phyloP scores from a whole-genome alignment of 73 alveolate species.

The Tetrahymena thermophila region DNA sequence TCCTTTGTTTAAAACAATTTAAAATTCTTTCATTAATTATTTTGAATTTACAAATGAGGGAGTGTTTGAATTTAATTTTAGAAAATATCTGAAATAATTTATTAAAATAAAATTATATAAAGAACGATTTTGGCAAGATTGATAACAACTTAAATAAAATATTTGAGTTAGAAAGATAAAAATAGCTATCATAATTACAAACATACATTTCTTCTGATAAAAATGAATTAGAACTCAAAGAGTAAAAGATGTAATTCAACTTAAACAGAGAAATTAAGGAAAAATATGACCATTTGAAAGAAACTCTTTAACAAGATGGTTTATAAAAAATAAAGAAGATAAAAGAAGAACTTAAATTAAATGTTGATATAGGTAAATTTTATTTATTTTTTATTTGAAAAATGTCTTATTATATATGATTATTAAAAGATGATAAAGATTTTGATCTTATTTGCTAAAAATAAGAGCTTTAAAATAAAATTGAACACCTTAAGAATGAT shows the following conservation, averaged over 20 bases:
- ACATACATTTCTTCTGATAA: background rate
- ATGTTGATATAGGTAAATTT: background rate
- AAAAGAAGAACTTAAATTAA: background rate
- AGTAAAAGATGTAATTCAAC: background rate
- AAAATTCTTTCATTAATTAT: too few species aligned
- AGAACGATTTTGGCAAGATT: background rate
- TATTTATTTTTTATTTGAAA: background rate
- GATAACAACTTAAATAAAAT: background rate
- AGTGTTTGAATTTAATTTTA: too few species aligned
- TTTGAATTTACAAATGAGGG: too few species aligned
- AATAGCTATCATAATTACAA: background rate
- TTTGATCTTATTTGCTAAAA: background rate
- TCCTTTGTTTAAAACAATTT: background rate
- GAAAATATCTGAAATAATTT: too few species aligned
- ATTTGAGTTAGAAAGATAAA: background rate
- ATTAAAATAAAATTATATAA: background rate
- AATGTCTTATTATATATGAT: background rate
- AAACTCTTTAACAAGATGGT: background rate
- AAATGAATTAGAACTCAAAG: background rate
- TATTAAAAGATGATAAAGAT: background rate
- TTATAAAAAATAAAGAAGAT: background rate
- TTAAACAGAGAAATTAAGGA: background rate
- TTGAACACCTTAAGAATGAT: background rate
- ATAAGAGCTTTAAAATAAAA: background rate
- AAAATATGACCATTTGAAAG: background rate